Evolutionary conservation across 2,329 filamentous ascomycete species (phyloP), one percentile per base, ranked within the genome.

Genomic region (Clonostachys chloroleuca): DNA sequence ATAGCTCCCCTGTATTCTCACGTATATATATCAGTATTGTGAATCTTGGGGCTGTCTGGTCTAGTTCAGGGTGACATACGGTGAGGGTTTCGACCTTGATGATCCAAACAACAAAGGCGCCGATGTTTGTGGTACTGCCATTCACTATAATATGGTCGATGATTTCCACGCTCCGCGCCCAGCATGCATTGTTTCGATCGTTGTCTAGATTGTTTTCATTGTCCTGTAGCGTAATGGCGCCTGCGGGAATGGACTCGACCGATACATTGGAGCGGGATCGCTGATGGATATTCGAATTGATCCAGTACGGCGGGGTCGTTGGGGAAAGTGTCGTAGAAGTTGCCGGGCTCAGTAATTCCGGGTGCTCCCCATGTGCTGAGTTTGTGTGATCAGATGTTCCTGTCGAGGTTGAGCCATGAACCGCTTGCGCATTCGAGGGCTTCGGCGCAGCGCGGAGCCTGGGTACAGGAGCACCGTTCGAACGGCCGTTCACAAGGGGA

Each of bases 41-140:
- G 8, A 30, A 30, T 10, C 24, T 30, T 30, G 24, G 24, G 24
- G 24, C 9, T 30, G 24, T 10, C 8, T 30, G 8, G 24, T 30
- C 24, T 30, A 30, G 7, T 30, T 30, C 9, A 30, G 24, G 24
- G 24, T 5, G 17, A 77, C 83, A 64, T 63, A 92, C 90, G 65
- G 83, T 86, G 44, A 97, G 71, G 5, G 91, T 96, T 64, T 94
- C 84, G 41, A 99, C 89, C 43, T 78, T 83, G 59, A 94, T 91
- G 61, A 90, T 94, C 89, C 89, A 99, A 8, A 96, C 91, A 2
- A 96, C 89, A 69, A 97, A 99, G 3, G 92, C 88, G n/a, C 92
- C 92, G 30, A 83, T 75, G 54, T 74, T 80, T 13, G 74, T 78
- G 35, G 74, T 63, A 52, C 76, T 75, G 44, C 78, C 74, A 49